These are phyloP conservation scores for Colletotrichum chlorophyti DNA, from an alignment of 2,329 filamentous ascomycete species.

Conservation along the genomic window DNA sequence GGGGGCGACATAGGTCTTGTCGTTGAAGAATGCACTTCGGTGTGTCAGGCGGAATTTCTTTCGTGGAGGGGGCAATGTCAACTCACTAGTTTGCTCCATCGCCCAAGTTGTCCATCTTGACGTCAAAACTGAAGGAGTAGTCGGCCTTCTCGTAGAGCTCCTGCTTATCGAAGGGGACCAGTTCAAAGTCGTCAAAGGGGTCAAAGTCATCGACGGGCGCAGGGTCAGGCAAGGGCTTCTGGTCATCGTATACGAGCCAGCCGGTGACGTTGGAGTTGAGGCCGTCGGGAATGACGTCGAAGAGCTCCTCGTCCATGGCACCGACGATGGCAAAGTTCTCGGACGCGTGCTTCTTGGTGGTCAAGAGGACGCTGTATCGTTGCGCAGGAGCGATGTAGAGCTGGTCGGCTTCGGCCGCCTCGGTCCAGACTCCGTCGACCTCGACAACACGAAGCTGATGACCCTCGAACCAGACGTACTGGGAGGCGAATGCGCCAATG, in stretches of 20 bases:
- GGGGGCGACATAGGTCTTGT: slow-evolving; percentile 67
- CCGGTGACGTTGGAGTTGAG: slow-evolving; percentile 55
- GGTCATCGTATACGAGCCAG: slow-evolving; percentile 40
- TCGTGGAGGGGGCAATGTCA: background rate
- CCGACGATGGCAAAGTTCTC: slow-evolving; percentile 55
- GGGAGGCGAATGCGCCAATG: slow-evolving; percentile 57
- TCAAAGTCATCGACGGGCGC: slow-evolving; percentile 49
- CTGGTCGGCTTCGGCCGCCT: slow-evolving; percentile 48
- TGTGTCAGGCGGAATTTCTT: background rate
- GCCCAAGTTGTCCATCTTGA: slow-evolving; percentile 69
- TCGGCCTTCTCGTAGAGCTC: slow-evolving; percentile 55
- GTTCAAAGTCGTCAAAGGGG: slow-evolving; percentile 61
- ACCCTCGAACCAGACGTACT: slow-evolving; percentile 54
- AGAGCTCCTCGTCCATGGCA: slow-evolving; percentile 49
- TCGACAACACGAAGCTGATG: slow-evolving; percentile 55
- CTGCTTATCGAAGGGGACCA: slow-evolving; percentile 61
- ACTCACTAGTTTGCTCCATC: slow-evolving; percentile 66
- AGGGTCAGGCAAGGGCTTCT: slow-evolving; percentile 40
- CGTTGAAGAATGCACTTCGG: slow-evolving; percentile 62
- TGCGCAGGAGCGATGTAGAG: slow-evolving; percentile 57
- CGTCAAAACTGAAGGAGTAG: slow-evolving; percentile 53
- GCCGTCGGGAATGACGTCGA: slow-evolving; percentile 52
- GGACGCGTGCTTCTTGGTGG: slow-evolving; percentile 49
- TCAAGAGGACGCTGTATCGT: slow-evolving; percentile 55
- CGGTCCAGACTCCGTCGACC: slow-evolving; percentile 57